These are phyloP conservation scores for Macadamia tetraphylla DNA, from an alignment of 164 flowering plant genomes.

Conservation along the genomic window DNA sequence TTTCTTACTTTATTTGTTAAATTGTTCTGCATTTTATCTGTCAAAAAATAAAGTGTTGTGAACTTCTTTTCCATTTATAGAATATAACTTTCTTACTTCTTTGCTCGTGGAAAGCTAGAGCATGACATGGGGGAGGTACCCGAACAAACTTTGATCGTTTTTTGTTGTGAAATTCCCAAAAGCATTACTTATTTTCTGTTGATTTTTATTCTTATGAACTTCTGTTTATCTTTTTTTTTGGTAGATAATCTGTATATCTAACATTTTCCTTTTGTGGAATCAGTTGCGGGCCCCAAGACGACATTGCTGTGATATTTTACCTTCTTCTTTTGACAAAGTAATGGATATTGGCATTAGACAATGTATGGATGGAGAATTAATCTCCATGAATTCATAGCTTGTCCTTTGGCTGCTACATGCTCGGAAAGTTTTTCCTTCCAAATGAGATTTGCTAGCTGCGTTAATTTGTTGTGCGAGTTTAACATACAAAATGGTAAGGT, in stretches of 20 bases:
- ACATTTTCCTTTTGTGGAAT: constrained; percentile 1
- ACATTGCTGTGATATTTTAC: constrained; percentile 58
- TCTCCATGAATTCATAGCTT: constrained; percentile 34
- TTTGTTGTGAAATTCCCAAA: too few relatives aligned
- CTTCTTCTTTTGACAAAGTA: constrained; percentile 24
- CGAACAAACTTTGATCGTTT: too few relatives aligned
- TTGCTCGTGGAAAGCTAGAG: too few relatives aligned
- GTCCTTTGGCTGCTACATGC: not conserved
- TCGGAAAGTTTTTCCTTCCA: not conserved
- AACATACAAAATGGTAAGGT: not conserved
- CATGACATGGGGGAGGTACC: too few relatives aligned
- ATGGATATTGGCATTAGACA: constrained; percentile 47
- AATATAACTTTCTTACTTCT: too few relatives aligned
- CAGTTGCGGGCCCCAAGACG: constrained; percentile 64
- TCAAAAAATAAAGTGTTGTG: too few relatives aligned
- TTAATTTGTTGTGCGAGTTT: not conserved
- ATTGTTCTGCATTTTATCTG: not conserved
- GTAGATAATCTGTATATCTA: too few relatives aligned
- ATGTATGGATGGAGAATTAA: constrained; percentile 53
- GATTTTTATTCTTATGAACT: too few relatives aligned
- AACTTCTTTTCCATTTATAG: too few relatives aligned
- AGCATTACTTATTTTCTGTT: too few relatives aligned
- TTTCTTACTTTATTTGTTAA: not conserved
- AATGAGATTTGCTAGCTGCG: not conserved
- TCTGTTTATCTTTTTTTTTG: too few relatives aligned